Evolutionary conservation across 345 rosid species (phyloP), one percentile per base, ranked within the genome.

Genomic region (Eucalyptus curtisii): DNA sequence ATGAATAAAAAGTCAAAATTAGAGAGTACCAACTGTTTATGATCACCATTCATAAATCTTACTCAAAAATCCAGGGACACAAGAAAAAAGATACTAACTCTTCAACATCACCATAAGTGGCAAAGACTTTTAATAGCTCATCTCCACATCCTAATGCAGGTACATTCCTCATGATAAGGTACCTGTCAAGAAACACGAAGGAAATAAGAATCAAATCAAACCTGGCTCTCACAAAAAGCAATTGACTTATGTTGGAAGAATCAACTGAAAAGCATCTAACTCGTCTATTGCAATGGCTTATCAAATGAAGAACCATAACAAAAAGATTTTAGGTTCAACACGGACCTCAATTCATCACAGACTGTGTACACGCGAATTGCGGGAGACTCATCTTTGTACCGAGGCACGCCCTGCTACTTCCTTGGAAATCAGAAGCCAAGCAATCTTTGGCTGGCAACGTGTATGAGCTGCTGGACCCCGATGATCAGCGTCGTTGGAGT

Each of bases 81-180:
- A 40, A 76, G 64, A 79, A 66, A 40, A 49, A 76, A 48, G 24
- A 48, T 7, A 91, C 93, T 90, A 87, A 97, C 99, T 96, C 99
- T 92, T 97, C 98, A 68, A 97, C 90, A 86, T 94, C 97, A 89
- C 99, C 99, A 61, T 95, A 95, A 48, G 96, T 92, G 52, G 94
- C 89, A 45, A 96, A 96, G 82, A 97, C 91, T 71, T 90, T 96
- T 92, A 91, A 53, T 92, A 98, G 93, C 89, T 95, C 98, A 30
- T 95, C 96, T 44, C 98, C 98, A 81, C 99, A 98, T 20, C 99
- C 99, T 88, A 98, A 88, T 25, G 97, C 94, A 20, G 99, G 98
- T 44, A 97, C 98, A 68, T 98, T 98, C 89, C 95, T 95, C 66
- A 96, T 97, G n/a, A 96, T 92, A 92, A 97, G 92, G 91, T 96